Evolutionary conservation across 345 rosid species (phyloP), one percentile per base, ranked within the genome.

Genomic region (Kernera saxatilis): DNA sequence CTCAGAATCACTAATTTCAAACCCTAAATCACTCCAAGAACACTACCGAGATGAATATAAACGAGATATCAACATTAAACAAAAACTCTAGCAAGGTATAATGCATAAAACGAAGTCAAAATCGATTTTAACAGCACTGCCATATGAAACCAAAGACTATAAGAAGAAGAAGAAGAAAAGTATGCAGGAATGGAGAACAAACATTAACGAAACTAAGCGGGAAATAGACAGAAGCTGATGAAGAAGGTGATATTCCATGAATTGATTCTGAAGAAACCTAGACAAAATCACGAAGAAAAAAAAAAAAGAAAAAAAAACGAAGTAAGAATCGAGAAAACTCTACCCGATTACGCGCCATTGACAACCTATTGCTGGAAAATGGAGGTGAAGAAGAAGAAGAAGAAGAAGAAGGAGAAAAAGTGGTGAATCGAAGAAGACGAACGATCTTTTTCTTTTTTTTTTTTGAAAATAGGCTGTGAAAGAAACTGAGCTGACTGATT

Each of bases 331-430:
- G 51, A 68, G 5, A 12, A 8, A 43, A 12, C 6, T 4, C 39
- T 77, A 91, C 97, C 84, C 80, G 83, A 79, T 84, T 91, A 69
- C 93, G 85, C 77, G 91, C 93, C 97, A 91, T 91, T 43, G 67
- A 70, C 2, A 23, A 63, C 26, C 52, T 53, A 36, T 35, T 50
- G 23, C 49, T 55, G 22, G 45, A 35, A 61, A 80, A 36, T 2
- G 67, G 18, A 35, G 80, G 72, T 73, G 79, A 67, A 51, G 77
- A 35, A 3, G 22, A 12, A 3, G 18, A 19, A 64, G 13, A 12
- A 10, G 37, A 5, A 12, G n/a, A n/a, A n/a, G n/a, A 8, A 52
- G 26, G 17, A 14, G 11, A 26, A 12, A 40, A 40, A n/a, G 45
- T 21, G 44, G 27, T n/a, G 72, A 56, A 33, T 22, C 41, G 52